Percentiles rank a stretch among this genome's conserved stretches.
These are phyloP conservation scores for Pythium graminicola DNA, from an alignment of 352 stramenopile species.

Conservation along the genomic window DNA sequence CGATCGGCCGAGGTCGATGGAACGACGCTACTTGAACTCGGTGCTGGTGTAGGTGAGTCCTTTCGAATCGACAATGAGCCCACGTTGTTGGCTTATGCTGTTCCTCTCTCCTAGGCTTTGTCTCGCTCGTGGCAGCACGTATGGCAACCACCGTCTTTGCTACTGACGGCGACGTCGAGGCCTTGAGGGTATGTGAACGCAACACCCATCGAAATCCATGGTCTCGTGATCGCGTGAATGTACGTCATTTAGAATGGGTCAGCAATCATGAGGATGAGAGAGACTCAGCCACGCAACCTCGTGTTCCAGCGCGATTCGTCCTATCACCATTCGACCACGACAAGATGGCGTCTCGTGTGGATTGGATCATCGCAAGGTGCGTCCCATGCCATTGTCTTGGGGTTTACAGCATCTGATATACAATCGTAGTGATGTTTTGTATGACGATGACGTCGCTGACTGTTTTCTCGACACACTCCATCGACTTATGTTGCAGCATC, in stretches of 20 bases:
- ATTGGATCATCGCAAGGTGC: constrained; percentile 29
- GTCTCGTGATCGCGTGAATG: constrained; percentile 23
- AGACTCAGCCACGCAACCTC: neutral
- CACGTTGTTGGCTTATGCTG: neutral
- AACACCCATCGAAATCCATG: constrained; percentile 33
- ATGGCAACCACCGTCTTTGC: constrained; percentile 35
- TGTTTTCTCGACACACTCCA: constrained; percentile 38
- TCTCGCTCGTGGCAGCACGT: constrained; percentile 34
- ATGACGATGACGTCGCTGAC: constrained; percentile 41
- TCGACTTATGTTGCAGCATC: constrained; percentile 30
- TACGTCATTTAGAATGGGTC: constrained; percentile 25
- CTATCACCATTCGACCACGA: constrained; percentile 33
- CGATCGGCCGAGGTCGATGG: constrained; percentile 12
- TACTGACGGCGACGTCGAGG: constrained; percentile 34
- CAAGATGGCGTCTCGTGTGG: neutral
- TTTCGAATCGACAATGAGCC: neutral
- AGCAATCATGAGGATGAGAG: neutral
- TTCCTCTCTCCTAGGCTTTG: constrained; percentile 28
- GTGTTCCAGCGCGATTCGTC: constrained; percentile 12
- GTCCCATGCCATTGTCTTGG: neutral
- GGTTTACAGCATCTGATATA: too few species aligned
- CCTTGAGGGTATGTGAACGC: constrained; percentile 28
- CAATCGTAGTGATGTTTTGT: constrained; percentile 53
- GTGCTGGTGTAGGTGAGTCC: constrained; percentile 44
- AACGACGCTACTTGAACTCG: constrained; percentile 41